These are phyloP conservation scores for Sisymbrium altissimum DNA, from an alignment of 345 rosid species.

Conservation along the genomic window DNA sequence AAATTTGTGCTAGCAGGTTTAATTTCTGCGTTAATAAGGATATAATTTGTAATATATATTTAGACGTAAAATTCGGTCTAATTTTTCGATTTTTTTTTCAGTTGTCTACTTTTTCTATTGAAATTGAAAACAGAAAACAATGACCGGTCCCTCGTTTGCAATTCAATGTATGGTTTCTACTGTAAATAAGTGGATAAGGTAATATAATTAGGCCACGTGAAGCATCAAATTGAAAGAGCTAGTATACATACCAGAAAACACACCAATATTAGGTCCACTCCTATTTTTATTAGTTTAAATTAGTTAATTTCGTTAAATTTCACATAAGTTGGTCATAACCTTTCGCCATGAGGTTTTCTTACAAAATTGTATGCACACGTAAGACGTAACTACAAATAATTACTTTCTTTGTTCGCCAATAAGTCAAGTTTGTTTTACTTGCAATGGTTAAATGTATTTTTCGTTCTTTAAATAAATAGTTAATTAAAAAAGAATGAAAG, in stretches of 20 bases:
- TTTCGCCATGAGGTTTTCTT: not conserved
- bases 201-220: constrained; percentile 23
- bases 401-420: no score
- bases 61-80: not conserved
- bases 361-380: not conserved
- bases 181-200: not conserved
- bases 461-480: not conserved
- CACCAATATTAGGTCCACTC: constrained; percentile 17
- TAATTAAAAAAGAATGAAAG: not conserved
- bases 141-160: not conserved
- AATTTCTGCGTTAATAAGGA: no score
- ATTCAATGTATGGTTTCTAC: not conserved
- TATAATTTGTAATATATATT: not conserved
- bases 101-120: not conserved
- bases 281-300: constrained; percentile 10
- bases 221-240: not conserved
- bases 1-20: no score
- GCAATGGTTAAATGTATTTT: not conserved
- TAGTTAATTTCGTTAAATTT: constrained; percentile 22
- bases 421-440: not conserved
- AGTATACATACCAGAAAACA: constrained; percentile 1
- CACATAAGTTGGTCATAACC: constrained; percentile 7
- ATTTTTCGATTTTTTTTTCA: not conserved
- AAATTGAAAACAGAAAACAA: not conserved
- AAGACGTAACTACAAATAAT: not conserved